Percentiles rank a stretch among this genome's conserved stretches.
Evolutionary conservation across 2,329 filamentous ascomycete species (phyloP).

Genomic region (Metarhizium anisopliae): DNA sequence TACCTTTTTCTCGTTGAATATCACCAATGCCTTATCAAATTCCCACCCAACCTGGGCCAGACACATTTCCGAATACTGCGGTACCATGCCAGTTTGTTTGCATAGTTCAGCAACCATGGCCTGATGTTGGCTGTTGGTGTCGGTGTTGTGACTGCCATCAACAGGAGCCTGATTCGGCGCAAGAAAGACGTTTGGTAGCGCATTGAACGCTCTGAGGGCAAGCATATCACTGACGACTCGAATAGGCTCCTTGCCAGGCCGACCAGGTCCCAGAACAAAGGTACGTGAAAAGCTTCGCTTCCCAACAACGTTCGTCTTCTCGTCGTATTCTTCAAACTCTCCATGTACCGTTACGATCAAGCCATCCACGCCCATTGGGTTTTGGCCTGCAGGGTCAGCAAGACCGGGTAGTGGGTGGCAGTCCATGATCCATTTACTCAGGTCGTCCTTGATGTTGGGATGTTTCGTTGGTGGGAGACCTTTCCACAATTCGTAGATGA

Average conservation of each 20-base stretch:
- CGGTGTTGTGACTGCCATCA: background rate
- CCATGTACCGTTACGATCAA: slow-evolving; percentile 73
- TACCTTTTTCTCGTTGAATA: slow-evolving; percentile 71
- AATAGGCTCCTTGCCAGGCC: slow-evolving; percentile 52
- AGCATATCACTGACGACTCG: slow-evolving; percentile 76
- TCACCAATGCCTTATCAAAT: slow-evolving; percentile 61
- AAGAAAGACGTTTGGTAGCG: slow-evolving; percentile 36
- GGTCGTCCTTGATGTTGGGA: slow-evolving; percentile 56
- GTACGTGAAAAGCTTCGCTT: slow-evolving; percentile 75
- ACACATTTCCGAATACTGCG: slow-evolving; percentile 72
- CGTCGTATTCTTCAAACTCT: slow-evolving; percentile 69
- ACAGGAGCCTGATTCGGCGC: slow-evolving; percentile 16
- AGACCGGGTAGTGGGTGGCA: slow-evolving; percentile 67
- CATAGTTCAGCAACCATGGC: slow-evolving; percentile 68
- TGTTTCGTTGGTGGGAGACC: slow-evolving; percentile 65
- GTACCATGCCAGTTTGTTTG: slow-evolving; percentile 70
- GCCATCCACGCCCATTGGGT: slow-evolving; percentile 60
- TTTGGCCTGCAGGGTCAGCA: slow-evolving; percentile 58
- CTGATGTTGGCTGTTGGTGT: slow-evolving; percentile 41
- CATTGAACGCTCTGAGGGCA: slow-evolving; percentile 56
- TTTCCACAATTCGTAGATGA: slow-evolving; percentile 62
- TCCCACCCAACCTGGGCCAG: slow-evolving; percentile 74
- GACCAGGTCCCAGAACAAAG: slow-evolving; percentile 70
- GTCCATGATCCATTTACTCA: slow-evolving; percentile 73
- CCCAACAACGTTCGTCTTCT: slow-evolving; percentile 43